phyloP scores from a whole-genome alignment of 2,329 filamentous ascomycete species.

The Grosmannia huntii region DNA sequence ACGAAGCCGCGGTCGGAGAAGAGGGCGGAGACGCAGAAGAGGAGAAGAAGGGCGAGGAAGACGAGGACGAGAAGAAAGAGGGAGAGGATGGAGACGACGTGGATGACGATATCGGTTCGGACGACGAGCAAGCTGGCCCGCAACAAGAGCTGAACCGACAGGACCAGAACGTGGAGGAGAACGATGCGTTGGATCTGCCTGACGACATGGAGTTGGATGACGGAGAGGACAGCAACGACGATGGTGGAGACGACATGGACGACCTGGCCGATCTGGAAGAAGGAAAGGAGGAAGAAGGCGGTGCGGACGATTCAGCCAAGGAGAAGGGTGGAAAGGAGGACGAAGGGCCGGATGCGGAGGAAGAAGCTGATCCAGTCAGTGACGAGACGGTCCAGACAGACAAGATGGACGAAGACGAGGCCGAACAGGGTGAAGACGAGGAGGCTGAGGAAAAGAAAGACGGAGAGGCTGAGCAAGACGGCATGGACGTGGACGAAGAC shows the following conservation, averaged over 20 bases:
- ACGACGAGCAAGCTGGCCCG: conserved; percentile 41
- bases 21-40: conserved; percentile 44
- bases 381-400: conserved; percentile 33
- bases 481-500: conserved; percentile 38
- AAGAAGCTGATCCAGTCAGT: conserved; percentile 31
- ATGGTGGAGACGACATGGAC: conserved; percentile 41
- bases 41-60: conserved; percentile 41
- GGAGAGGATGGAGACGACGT: conserved; percentile 26
- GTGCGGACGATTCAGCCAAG: conserved; percentile 73
- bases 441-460: conserved; percentile 30
- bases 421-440: conserved; percentile 35
- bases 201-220: conserved; percentile 82
- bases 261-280: conserved; percentile 46
- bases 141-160: conserved; percentile 46
- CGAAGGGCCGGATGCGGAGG: conserved; percentile 22
- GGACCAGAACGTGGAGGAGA: conserved; percentile 67
- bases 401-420: conserved; percentile 27
- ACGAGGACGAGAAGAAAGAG: conserved; percentile 25
- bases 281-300: conserved; percentile 64
- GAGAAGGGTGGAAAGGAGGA: conserved; percentile 49
- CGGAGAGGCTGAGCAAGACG: conserved; percentile 29
- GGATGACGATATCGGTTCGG: conserved; percentile 49
- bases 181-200: conserved; percentile 69
- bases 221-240: conserved; percentile 41
- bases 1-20: conserved; percentile 42